Evolutionary conservation across 345 rosid species (phyloP), one percentile per base, ranked within the genome.

Genomic region (Syzygium oleosum): DNA sequence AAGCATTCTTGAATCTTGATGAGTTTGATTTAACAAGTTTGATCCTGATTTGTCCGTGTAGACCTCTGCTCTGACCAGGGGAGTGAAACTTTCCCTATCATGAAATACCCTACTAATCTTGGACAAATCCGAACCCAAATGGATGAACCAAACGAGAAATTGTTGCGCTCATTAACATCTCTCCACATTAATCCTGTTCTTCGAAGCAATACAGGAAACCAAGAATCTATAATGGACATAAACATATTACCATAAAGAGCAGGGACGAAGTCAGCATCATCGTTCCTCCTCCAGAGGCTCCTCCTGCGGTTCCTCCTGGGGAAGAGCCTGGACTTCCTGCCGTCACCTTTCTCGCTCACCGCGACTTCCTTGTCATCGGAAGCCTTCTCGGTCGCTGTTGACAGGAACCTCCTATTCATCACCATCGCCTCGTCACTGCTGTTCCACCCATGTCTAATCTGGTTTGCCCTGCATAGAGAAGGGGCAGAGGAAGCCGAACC

Each of bases 271-370:
- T 92, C 94, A 68, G 41, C 85, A 22, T 92, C 91, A 13, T 89
- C 61, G 56, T 87, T 89, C 89, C 95, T 92, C 97, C 96, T 38
- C 87, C 77, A 96, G 27, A 93, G 92, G 51, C 92, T 89, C 84
- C 89, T 94, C 89, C 80, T 89, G 88, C 93, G 93, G 88, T 89
- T 93, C 89, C 91, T 93, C 90, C 93, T 85, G 3, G 91, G 92
- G 31, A 86, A 89, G 34, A 91, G 89, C 58, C 88, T 88, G 77
- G 91, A 91, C 89, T 88, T 92, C 79, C 90, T 93, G 52, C 87
- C 87, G 46, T 87, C 92, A 10, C 86, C 88, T 29, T 85, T 90
- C 51, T 91, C 93, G 15, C 89, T 59, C 3, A 94, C 95, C 59
- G 92, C 87, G 25, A 93, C 95, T 85, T 95, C 89, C 88, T 90